phyloP scores from a whole-genome alignment of 225 moss, liverwort and hornwort species.

The Straminergon stramineum region DNA sequence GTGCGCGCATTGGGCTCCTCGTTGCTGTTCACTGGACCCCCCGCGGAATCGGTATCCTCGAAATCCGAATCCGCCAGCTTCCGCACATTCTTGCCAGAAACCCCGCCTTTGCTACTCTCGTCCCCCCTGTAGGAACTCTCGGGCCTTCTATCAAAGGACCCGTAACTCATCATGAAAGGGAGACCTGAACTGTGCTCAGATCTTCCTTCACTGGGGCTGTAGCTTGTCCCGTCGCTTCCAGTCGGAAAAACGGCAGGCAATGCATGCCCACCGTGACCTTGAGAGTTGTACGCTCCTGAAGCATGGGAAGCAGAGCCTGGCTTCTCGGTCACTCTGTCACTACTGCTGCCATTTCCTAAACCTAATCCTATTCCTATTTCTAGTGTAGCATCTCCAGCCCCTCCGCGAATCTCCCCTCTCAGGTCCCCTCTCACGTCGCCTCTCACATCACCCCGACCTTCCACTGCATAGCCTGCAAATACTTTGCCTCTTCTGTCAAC shows the following conservation, averaged over 20 bases:
- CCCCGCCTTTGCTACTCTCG: constrained; percentile 63
- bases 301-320: constrained; percentile 4
- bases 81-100: constrained; percentile 54
- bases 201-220: constrained; percentile 52
- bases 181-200: constrained; percentile 48
- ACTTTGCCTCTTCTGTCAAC: constrained; percentile 25
- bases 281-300: constrained; percentile 8
- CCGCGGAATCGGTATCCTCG: constrained; percentile 90
- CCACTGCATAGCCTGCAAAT: constrained; percentile 18
- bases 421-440: constrained; percentile 9
- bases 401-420: constrained; percentile 25
- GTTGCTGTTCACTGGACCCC: constrained; percentile 77
- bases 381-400: constrained; percentile 24
- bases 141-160: constrained; percentile 31
- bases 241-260: constrained; percentile 16
- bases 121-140: constrained; percentile 63
- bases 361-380: constrained; percentile 41
- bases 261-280: constrained; percentile 18
- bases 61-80: constrained; percentile 82
- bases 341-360: constrained; percentile 23
- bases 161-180: constrained; percentile 45
- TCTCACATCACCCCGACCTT: constrained; percentile 18
- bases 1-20: constrained; percentile 77
- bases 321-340: constrained; percentile 26
- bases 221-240: constrained; percentile 58